These are phyloP conservation scores for Fusarium agapanthi DNA, from an alignment of 2,329 filamentous ascomycete genomes.

Conservation along the genomic window DNA sequence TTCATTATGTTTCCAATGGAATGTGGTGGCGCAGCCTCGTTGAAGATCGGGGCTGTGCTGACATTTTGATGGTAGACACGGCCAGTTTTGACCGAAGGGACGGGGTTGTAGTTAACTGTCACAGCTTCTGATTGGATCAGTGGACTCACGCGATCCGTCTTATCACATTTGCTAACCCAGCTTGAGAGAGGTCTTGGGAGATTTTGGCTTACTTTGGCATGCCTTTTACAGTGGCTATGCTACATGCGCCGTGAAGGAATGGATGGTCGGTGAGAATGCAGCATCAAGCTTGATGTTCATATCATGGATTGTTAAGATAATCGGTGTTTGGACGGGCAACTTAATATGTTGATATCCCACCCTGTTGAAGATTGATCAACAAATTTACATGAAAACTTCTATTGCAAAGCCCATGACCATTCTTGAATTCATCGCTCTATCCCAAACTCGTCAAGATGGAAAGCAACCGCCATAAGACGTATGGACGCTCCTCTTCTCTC, in stretches of 20 bases:
- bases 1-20: neutral
- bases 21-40: neutral
- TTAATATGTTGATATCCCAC: too few species aligned
- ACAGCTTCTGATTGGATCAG: neutral
- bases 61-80: neutral
- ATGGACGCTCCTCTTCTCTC: too few species aligned
- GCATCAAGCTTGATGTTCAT: accelerated
- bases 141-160: neutral
- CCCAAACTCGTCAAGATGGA: too few species aligned
- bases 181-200: accelerated
- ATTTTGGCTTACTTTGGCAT: neutral
- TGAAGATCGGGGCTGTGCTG: neutral
- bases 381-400: too few species aligned
- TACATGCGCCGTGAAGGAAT: neutral
- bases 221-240: neutral
- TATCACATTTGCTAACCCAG: neutral
- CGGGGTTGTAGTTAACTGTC: neutral
- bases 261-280: neutral
- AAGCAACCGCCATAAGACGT: too few species aligned
- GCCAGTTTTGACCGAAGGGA: neutral
- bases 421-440: too few species aligned
- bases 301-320: neutral
- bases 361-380: too few species aligned
- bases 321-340: accelerated
- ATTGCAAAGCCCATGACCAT: too few species aligned